Evolutionary conservation across 805 yeast genomes (phyloP), one percentile per base, ranked within the genome.

Genomic region (Myxozyma monticola): DNA sequence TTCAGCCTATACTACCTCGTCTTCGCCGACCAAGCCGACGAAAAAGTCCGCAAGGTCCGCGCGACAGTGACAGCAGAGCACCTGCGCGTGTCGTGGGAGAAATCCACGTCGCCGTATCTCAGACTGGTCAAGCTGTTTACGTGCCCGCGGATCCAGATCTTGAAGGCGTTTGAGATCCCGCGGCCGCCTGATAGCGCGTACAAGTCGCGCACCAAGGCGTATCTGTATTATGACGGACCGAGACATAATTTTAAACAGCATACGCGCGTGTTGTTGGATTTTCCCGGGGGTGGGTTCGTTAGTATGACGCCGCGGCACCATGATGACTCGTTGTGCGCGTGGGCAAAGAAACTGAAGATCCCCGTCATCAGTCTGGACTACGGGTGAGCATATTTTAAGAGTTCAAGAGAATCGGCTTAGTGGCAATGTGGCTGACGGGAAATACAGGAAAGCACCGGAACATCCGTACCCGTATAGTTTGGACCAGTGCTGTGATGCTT

Each of bases 251-350:
- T 62, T 26, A 56, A 56, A 31, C 45, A 40, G 20, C 57, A 62
- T 5, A 47, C 37, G 15, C 59, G 56, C 33, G 42, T 63, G 30
- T 26, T 63, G 31, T 37, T 56, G 30, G 42, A 53, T 40, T 49
- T 63, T 35, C 67, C 63, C 21, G 67, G 67, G 22, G 67, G 67
- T 17, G 67, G 68, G 5, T 63, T 63, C 48, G 63, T 64, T 30
- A 42, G 62, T 36, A 57, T 54, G 62, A 45, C 50, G 14, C 66
- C 67, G 33, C 33, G 59, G 22, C 54, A 62, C 31, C 62, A 57
- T 31, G 60, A 62, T 29, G 64, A 62, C 24, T 45, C 60, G 14
- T 45, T 64, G 8, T 37, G 56, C 9, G 41, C 54, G 6, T 60
- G 63, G 63, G 60, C 63, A 2, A 57, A 49, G 40, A 40, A 45